These are phyloP conservation scores for Trichomonas vaginalis DNA, from an alignment of 208 protist species.

Conservation along the genomic window DNA sequence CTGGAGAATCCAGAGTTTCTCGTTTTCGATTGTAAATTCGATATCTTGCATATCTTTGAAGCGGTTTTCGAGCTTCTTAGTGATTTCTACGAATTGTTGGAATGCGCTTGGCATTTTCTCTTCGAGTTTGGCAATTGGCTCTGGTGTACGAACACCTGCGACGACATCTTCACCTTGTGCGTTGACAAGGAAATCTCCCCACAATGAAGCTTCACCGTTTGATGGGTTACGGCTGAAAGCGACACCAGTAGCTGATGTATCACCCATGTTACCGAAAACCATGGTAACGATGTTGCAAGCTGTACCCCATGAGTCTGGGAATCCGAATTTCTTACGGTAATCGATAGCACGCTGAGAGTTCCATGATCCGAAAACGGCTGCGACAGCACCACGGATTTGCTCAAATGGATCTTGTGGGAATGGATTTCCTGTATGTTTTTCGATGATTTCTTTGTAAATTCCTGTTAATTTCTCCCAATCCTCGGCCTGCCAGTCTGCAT, in stretches of 20 bases:
- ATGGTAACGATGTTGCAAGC: not conserved
- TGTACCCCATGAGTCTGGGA: not conserved
- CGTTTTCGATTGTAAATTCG: not conserved
- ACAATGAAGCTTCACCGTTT: not conserved
- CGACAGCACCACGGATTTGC: not conserved
- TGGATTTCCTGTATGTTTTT: not conserved
- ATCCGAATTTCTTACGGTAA: not conserved
- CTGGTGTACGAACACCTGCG: not conserved
- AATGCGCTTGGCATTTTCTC: too few species aligned
- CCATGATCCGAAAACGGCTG: not conserved
- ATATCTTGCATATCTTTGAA: not conserved
- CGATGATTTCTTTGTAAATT: not conserved
- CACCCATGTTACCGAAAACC: not conserved
- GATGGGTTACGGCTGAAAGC: not conserved
- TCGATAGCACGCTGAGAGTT: not conserved
- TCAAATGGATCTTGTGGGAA: constrained; percentile 8
- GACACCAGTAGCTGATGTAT: not conserved
- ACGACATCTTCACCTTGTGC: not conserved
- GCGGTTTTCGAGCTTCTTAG: not conserved
- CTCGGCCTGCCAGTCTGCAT: not conserved
- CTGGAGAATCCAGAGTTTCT: not conserved
- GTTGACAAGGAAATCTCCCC: not conserved
- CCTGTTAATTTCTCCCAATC: not conserved
- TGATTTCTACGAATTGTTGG: not conserved
- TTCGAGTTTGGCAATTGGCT: not conserved